Base-by-base conservation (phyloP, 305 asterid genomes). In the Caryopteris hybrid region DNA sequence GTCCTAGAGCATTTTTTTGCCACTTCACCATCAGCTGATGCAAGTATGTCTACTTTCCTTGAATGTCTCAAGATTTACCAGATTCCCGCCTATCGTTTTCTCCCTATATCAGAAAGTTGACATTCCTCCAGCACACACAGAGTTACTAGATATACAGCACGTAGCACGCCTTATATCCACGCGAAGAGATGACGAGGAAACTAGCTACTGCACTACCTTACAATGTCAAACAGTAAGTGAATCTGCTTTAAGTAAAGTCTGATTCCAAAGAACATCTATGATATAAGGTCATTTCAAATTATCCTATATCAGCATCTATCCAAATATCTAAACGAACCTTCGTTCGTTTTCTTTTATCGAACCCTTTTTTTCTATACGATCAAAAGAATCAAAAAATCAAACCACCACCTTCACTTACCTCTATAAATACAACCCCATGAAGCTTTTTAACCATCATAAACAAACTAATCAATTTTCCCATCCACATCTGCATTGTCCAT, bases 21-120 rank as follows among this genome's bases (percentile, higher is more conserved):
- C 51, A 13, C 36, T 54, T 71, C 78, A 55, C 56, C 67, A 41
- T 76, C 73, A 60, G 72, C 74, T 73, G 79, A 79, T 67, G 76
- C 75, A 70, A 72, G 51, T 43, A 27, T 65, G 25, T n/a, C 60
- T 29, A 36, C 22, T 39, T 62, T 61, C 46, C 43, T 53, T n/a
- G n/a, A n/a, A n/a, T n/a, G n/a, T n/a, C n/a, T n/a, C n/a, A n/a
- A 48, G 22, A 21, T 48, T 50, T 20, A 64, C 62, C 51, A 48
- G 73, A 76, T 80, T 70, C 80, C 60, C 46, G 16, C 47, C 64
- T 57, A 69, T 59, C 76, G 34, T 38, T 21, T n/a, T 12, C 33
- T 4, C 48, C 13, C 12, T 33, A 29, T 42, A 43, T 43, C 38
- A 4, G 51, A 16, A 25, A 25, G 31, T 25, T 25, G 31, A 25